These are phyloP conservation scores for Beauveria caledonica DNA, from an alignment of 2,329 filamentous ascomycete genomes.

Conservation along the genomic window DNA sequence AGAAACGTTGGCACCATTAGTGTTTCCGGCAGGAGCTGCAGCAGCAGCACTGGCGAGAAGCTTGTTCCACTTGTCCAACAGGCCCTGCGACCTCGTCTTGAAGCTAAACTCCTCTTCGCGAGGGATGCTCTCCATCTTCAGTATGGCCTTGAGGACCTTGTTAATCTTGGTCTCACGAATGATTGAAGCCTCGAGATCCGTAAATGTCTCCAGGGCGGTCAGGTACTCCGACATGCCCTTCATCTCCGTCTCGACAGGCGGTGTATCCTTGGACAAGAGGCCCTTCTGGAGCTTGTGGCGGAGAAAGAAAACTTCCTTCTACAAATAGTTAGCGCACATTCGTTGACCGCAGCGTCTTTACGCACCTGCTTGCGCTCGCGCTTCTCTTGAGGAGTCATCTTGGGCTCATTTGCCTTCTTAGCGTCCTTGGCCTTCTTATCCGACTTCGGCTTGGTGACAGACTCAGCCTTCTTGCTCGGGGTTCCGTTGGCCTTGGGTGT, in stretches of 20 bases:
- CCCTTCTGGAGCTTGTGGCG: slow-evolving; percentile 93
- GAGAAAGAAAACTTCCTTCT: slow-evolving; percentile 81
- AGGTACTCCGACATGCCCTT: slow-evolving; percentile 68
- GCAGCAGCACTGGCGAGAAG: slow-evolving; percentile 56
- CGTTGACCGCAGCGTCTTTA: slow-evolving; percentile 4
- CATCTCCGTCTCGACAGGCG: slow-evolving; percentile 84
- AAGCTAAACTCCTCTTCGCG: slow-evolving; percentile 85
- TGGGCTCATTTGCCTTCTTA: slow-evolving; percentile 47
- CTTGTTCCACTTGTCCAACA: slow-evolving; percentile 87
- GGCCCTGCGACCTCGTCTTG: slow-evolving; percentile 69
- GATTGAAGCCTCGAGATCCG: slow-evolving; percentile 79
- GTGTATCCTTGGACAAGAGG: slow-evolving; percentile 74
- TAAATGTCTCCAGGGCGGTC: slow-evolving; percentile 68
- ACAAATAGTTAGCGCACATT: slow-evolving; percentile 24
- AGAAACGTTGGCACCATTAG: slow-evolving; percentile 42
- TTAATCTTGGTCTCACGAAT: slow-evolving; percentile 94
- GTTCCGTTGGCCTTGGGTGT: slow-evolving; percentile 64
- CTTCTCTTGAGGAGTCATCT: slow-evolving; percentile 50
- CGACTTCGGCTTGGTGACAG: slow-evolving; percentile 48
- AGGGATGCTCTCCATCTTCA: slow-evolving; percentile 80
- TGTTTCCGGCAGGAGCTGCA: slow-evolving; percentile 25
- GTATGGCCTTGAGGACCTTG: slow-evolving; percentile 91
- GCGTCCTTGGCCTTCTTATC: slow-evolving; percentile 47
- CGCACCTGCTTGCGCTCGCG: slow-evolving; percentile 51
- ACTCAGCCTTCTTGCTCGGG: slow-evolving; percentile 49